These are phyloP conservation scores for Pseudoscleropodium purum DNA, from an alignment of 225 moss, liverwort and hornwort genomes.

Conservation along the genomic window DNA sequence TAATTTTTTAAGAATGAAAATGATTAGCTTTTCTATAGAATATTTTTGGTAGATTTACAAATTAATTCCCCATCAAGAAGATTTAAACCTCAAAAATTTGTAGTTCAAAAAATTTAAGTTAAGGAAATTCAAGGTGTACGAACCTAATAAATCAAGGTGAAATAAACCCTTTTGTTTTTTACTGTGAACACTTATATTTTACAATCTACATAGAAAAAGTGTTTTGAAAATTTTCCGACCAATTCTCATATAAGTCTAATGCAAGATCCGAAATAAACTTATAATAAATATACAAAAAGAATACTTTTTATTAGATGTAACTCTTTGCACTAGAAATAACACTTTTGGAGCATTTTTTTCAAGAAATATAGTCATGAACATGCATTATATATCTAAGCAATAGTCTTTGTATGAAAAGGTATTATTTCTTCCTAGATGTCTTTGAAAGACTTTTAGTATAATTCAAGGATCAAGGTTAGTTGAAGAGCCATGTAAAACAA, in stretches of 20 bases:
- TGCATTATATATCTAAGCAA: accelerated
- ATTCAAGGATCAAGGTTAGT: too few relatives aligned
- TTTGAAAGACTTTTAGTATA: accelerated
- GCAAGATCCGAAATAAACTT: neutral
- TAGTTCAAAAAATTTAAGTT: neutral
- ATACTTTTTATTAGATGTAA: neutral
- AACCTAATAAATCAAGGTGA: neutral
- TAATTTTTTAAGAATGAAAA: neutral
- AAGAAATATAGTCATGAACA: neutral
- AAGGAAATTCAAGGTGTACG: neutral
- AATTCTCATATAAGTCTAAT: neutral
- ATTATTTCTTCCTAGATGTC: neutral
- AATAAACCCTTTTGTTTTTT: too few relatives aligned
- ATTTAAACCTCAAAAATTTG: neutral
- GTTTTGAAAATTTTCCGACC: neutral
- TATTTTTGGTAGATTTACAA: neutral
- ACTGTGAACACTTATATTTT: neutral
- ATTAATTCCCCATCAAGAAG: neutral
- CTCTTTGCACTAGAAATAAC: neutral
- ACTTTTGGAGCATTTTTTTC: accelerated
- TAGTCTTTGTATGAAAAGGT: neutral
- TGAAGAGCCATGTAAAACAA: neutral
- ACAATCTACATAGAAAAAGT: neutral
- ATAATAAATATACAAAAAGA: neutral
- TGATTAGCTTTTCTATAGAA: neutral